Evolutionary conservation across 257 asterid species (phyloP), one percentile per base, ranked within the genome.

Genomic region (Schizonepeta tenuifolia): DNA sequence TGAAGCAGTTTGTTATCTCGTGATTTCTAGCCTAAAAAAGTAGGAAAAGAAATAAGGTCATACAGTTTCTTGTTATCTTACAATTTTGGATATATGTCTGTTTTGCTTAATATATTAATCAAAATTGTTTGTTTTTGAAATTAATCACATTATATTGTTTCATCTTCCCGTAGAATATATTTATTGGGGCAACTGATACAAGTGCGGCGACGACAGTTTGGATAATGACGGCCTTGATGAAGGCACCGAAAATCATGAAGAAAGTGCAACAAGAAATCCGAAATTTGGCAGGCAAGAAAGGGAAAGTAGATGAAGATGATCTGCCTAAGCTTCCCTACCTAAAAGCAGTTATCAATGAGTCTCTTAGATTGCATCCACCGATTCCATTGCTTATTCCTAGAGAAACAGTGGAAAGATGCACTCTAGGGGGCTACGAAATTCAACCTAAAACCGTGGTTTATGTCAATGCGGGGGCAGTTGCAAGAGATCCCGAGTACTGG

Each of bases 171-270:
- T 24, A 72, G 76, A 11, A 60, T 21, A 50, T 67, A 31, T 67
- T 67, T 51, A 7, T 69, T 7, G 71, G 71, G 4, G 71, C 24
- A 63, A 63, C 36, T 0, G 71, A 63, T 4, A 12, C 77, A 8
- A 50, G 41, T 24, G 71, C 58, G 0, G 65, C 65, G 15, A 9
- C 71, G 5, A 15, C 5, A 1, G 36, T 73, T 13, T 73, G 77
- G 77, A 53, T 22, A 1, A 62, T 72, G 77, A 72, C 77, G 5
- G 64, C 65, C 13, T 69, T 72, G 9, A 50, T 36, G 44, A 51
- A 62, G 31, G 18, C 77, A 9, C 77, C 77, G 7, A 5, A 36
- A 6, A 31, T 6, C 20, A 61, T 72, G 77, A 26, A 72, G 5
- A 72, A 72, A 35, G 10, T 60, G 38, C 69, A 71, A 18, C 0